These are phyloP conservation scores for Exophiala calicioides DNA, from an alignment of 2,329 filamentous ascomycete genomes.

Conservation along the genomic window DNA sequence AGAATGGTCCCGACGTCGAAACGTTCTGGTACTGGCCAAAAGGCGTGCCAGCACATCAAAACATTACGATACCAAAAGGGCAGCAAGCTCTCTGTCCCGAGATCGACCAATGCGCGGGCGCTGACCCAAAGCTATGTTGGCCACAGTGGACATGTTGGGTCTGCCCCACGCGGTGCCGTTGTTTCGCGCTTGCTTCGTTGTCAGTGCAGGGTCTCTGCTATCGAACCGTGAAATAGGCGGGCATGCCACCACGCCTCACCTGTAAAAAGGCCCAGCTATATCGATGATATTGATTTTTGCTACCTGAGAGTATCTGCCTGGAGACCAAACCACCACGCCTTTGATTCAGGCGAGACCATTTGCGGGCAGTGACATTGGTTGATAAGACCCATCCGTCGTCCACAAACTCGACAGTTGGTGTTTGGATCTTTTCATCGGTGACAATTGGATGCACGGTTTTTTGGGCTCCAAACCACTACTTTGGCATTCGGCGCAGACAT, in stretches of 20 bases:
- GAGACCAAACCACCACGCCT: slow-evolving; percentile 10
- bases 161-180: slow-evolving; percentile 31
- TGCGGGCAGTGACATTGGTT: slow-evolving; percentile 15
- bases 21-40: slow-evolving; percentile 30
- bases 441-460: slow-evolving; percentile 23
- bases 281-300: slow-evolving; percentile 20
- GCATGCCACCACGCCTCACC: slow-evolving; percentile 17
- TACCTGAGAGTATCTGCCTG: slow-evolving; percentile 21
- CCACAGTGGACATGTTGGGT: slow-evolving; percentile 31
- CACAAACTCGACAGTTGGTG: slow-evolving; percentile 9
- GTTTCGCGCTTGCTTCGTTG: slow-evolving; percentile 31
- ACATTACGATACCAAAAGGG: slow-evolving; percentile 29
- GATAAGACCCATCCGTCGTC: slow-evolving; percentile 14
- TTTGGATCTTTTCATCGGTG: slow-evolving; percentile 6
- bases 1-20: slow-evolving; percentile 27
- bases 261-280: slow-evolving; percentile 24
- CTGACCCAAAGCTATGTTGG: slow-evolving; percentile 26
- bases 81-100: slow-evolving; percentile 16
- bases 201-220: slow-evolving; percentile 29
- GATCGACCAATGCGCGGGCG: slow-evolving; percentile 27
- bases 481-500: slow-evolving; percentile 22
- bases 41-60: slow-evolving; percentile 32
- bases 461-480: slow-evolving; percentile 21
- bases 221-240: slow-evolving; percentile 24
- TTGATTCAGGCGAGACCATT: slow-evolving; percentile 14